These are phyloP conservation scores for Turritis glabra DNA, from an alignment of 345 rosid species.

Conservation along the genomic window DNA sequence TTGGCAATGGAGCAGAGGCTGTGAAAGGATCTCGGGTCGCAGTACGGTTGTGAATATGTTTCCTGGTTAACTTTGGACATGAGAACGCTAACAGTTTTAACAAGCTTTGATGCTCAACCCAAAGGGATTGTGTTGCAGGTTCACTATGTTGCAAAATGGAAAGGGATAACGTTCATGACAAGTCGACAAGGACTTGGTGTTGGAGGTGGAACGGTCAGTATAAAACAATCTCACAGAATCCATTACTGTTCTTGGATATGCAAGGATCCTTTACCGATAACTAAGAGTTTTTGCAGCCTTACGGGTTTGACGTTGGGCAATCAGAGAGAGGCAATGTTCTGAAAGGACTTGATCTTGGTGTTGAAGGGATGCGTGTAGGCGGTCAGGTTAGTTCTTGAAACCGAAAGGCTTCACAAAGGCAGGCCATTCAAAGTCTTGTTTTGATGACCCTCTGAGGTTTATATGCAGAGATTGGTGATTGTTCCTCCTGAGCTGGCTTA, in stretches of 20 bases:
- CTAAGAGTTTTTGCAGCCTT: slow-evolving; percentile 59
- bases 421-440: slow-evolving; percentile 7
- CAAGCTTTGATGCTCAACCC: slow-evolving; percentile 9
- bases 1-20: slow-evolving; percentile 76
- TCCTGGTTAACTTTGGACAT: slow-evolving; percentile 7
- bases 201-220: slow-evolving; percentile 92
- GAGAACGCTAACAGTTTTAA: background rate
- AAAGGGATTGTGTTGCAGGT: slow-evolving; percentile 50
- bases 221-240: background rate
- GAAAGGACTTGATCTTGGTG: slow-evolving; percentile 95
- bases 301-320: slow-evolving; percentile 93
- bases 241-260: background rate
- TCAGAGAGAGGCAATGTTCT: slow-evolving; percentile 85
- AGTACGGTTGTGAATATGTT: slow-evolving; percentile 77
- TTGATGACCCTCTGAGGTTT: background rate
- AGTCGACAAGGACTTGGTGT: slow-evolving; percentile 96
- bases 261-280: background rate
- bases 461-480: slow-evolving; percentile 65
- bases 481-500: slow-evolving; percentile 95
- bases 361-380: slow-evolving; percentile 91
- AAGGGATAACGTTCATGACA: slow-evolving; percentile 91
- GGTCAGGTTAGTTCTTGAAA: slow-evolving; percentile 70
- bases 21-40: slow-evolving; percentile 97
- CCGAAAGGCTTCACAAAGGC: background rate
- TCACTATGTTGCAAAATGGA: slow-evolving; percentile 98